These are phyloP conservation scores for Puccinia horiana DNA, from an alignment of 1,284 basidiomycete genomes.

Conservation along the genomic window DNA sequence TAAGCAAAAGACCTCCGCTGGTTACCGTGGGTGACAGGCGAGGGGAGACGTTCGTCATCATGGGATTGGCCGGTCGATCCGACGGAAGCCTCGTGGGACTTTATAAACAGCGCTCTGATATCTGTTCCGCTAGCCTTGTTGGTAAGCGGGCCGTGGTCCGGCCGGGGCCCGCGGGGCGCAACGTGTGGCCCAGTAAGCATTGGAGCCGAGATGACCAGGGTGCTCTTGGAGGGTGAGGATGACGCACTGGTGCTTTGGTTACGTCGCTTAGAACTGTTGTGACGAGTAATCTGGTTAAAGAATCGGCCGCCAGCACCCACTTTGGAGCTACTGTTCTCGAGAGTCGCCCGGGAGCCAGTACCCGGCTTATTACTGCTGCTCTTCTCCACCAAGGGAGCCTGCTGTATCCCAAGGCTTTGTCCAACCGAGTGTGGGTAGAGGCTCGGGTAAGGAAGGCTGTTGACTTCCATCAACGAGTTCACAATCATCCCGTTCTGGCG, in stretches of 20 bases:
- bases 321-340: not conserved
- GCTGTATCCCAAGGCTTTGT: not conserved
- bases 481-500: not conserved
- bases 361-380: not conserved
- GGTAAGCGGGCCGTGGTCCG: not conserved
- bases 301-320: not conserved
- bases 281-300: constrained; percentile 22
- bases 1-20: constrained; percentile 10
- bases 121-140: not conserved
- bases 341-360: not conserved
- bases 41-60: not conserved
- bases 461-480: constrained; percentile 39
- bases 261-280: not conserved
- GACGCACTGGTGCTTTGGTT: not conserved
- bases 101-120: not conserved
- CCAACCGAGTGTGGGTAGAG: constrained; percentile 28
- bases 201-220: constrained; percentile 1
- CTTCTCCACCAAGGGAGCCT: not conserved
- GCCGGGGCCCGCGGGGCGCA: not conserved
- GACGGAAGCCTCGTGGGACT: not conserved
- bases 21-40: not conserved
- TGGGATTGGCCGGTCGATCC: not conserved
- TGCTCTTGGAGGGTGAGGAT: constrained; percentile 10
- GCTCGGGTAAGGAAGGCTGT: constrained; percentile 31
- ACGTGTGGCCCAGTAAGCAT: not conserved